Percentiles rank a stretch among this genome's conserved stretches.
These are phyloP conservation scores for Penicillium sumatraense DNA, from an alignment of 2,329 filamentous ascomycete species.

Conservation along the genomic window DNA sequence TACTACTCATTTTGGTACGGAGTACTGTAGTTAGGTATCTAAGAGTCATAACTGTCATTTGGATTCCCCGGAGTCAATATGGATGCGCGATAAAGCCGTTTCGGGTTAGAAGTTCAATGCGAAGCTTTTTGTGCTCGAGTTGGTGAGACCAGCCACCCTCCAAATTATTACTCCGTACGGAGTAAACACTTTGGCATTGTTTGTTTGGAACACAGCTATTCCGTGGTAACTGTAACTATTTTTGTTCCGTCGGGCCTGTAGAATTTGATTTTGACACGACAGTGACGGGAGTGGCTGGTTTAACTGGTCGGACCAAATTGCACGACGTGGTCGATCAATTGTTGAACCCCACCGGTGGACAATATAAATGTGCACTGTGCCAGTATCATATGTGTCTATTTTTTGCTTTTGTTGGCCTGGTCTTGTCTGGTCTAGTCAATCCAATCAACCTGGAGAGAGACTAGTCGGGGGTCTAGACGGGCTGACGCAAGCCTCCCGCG, in stretches of 20 bases:
- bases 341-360: neutral
- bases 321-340: neutral
- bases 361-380: no score
- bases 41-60: neutral
- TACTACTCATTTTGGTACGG: no score
- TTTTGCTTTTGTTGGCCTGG: neutral
- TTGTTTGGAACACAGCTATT: no score
- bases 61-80: neutral
- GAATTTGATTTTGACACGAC: neutral
- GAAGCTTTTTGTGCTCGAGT: no score
- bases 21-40: no score
- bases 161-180: neutral
- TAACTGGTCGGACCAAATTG: neutral
- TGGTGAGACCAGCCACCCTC: no score
- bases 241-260: no score
- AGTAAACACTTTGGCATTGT: no score
- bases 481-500: constrained; percentile 10
- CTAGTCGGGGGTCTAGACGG: neutral
- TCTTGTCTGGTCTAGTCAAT: no score
- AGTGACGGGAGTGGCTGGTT: neutral
- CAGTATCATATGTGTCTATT: neutral
- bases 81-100: neutral
- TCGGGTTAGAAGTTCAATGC: neutral
- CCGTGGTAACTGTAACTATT: no score
- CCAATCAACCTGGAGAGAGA: constrained; percentile 3